Evolutionary conservation across 164 flowering plant species (phyloP), one percentile per base, ranked within the genome.

Genomic region (Magnolia sinica): DNA sequence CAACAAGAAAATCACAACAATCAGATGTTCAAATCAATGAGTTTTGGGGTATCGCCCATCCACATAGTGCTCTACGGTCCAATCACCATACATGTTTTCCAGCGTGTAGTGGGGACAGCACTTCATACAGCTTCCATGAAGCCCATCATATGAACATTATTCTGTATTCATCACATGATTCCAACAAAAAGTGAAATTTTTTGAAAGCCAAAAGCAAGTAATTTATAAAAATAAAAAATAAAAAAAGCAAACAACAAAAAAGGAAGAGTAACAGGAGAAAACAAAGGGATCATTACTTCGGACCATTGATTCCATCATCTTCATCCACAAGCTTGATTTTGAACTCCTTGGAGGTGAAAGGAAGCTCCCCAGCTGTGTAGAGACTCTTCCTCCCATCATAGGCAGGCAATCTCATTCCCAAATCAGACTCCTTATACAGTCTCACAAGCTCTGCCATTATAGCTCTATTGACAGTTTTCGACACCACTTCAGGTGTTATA

Each of bases 291-390:
- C 55, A 88, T 82, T 84, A 91, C 97, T 85, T 94, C 79, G 91
- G 91, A 22, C 91, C 89, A 82, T 81, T 86, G 79, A 76, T 77
- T 70, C 88, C 90, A 77, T 91, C 96, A 64, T 89, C 91, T 80
- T 92, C 96, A 81, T 90, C 93, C 16, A 85, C 74, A 76, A 94
- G 88, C 79, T 84, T 89, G 82, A 94, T 77, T 8, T 58, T 83
- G 79, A 92, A 92, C 85, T 94, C 96, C 84, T 87, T 94, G 81
- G 86, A 84, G 52, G 77, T 82, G 85, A 94, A 94, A 29, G 98
- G 98, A 75, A 94, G 96, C 77, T 89, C 93, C 50, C 98, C 98
- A 79, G 98, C 98, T 22, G 98, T 93, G 84, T 93, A 95, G 9
- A 95, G 84, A 79, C 93, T 88, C 85, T 88, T 95, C 77, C 96